Evolutionary conservation across 2,329 filamentous ascomycete genomes (phyloP).

Genomic region (Apiospora koreana): DNA sequence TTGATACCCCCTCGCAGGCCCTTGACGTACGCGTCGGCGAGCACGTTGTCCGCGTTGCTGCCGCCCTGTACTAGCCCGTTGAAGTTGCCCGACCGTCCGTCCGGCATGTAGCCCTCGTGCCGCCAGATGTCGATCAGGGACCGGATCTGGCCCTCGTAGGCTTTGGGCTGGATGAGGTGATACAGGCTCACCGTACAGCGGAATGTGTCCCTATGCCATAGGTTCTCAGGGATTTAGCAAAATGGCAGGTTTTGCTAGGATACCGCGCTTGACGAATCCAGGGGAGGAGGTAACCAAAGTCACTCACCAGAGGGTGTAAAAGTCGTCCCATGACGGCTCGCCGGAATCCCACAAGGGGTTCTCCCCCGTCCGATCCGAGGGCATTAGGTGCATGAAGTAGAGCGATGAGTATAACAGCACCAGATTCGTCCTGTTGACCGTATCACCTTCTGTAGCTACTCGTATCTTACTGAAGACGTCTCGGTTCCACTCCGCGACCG

Average conservation of each 20-base stretch:
- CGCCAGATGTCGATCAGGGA: constrained; percentile 72
- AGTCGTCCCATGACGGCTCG: constrained; percentile 75
- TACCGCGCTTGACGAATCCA: no score
- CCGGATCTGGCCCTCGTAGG: constrained; percentile 66
- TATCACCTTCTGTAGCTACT: constrained; percentile 48
- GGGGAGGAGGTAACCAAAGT: no score
- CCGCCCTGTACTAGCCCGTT: constrained; percentile 66
- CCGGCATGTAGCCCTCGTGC: constrained; percentile 70
- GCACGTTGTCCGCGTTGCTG: constrained; percentile 70
- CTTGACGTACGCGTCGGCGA: constrained; percentile 69
- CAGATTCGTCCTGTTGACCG: constrained; percentile 55
- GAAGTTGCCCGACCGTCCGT: constrained; percentile 73
- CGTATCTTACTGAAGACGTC: constrained; percentile 60
- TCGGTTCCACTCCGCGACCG: constrained; percentile 57
- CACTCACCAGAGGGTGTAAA: constrained; percentile 47
- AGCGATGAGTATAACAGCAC: constrained; percentile 69
- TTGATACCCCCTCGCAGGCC: constrained; percentile 61
- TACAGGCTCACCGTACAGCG: constrained; percentile 69
- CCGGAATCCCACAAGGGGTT: constrained; percentile 67
- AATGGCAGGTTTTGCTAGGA: no score
- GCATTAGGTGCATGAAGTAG: constrained; percentile 72
- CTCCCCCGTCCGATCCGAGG: constrained; percentile 74
- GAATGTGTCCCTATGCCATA: constrained; percentile 67
- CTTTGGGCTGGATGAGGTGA: constrained; percentile 65
- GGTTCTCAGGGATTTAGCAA: constrained; percentile 49